Evolutionary conservation across 1,284 basidiomycete genomes (phyloP), one percentile per base, ranked within the genome.

Genomic region (Neolentinus lepideus): DNA sequence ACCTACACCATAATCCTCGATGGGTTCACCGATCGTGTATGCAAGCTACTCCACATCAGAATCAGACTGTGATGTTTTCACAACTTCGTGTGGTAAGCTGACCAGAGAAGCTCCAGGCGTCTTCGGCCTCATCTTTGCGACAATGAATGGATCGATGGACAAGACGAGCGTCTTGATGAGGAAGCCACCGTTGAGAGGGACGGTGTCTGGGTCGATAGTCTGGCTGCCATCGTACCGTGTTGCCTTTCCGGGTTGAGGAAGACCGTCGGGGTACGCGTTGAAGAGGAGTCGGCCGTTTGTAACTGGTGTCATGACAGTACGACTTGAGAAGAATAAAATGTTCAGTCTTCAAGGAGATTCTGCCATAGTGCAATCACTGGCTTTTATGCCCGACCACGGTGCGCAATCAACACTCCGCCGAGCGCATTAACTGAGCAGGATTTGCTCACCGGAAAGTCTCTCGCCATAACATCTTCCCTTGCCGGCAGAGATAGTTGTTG

Each of bases 201-300:
- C 67, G n/a, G 56, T 66, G 12, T 74, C 72, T n/a, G 71, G 59
- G 60, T 76, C 72, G 56, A 77, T 69, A n/a, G 61, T 59, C 38
- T 63, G 60, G n/a, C 61, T 62, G 1, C 58, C 57, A 55, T 71
- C 68, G 57, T 68, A 65, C 52, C 67, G 62, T 51, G 66, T 59
- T 27, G 61, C 62, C 47, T 65, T 61, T 22, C 65, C 66, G 0
- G 66, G 68, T 16, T 66, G 63, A 3, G 69, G 69, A 35, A 64
- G 64, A 50, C 54, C 54, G 3, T 10, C 33, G 4, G 54, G 54
- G 22, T 26, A 25, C 54, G 51, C 54, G 45, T 55, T 55, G 54
- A 55, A 55, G 31, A 55, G 10, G 22, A 9, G 29, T 12, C 54
- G 47, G 16, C 45, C 24, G 27, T 55, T 55, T 4, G 4, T 26